phyloP scores from a whole-genome alignment of 257 asterid species.

The Fraxinus americana region DNA sequence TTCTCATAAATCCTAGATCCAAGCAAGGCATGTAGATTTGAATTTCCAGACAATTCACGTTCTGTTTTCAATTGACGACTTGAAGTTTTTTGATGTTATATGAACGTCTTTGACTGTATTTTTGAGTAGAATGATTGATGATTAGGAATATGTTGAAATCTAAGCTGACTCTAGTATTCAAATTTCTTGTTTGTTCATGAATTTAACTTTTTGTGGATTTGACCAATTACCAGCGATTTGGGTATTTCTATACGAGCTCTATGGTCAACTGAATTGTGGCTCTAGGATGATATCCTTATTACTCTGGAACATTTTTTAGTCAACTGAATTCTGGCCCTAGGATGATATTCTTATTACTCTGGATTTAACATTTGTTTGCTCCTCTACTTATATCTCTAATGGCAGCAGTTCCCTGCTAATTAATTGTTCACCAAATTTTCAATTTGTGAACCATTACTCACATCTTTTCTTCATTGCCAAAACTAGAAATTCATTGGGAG shows the following conservation, averaged over 20 bases:
- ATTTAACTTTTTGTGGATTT: not conserved
- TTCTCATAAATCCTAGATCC: not conserved
- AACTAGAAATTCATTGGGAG: constrained; percentile 76
- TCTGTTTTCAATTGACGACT: not conserved
- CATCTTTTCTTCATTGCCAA: not conserved
- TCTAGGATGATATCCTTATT: not conserved
- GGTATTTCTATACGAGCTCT: not conserved
- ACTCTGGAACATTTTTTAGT: not conserved
- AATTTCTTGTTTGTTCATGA: not conserved
- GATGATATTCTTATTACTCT: not conserved
- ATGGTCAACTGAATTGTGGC: no score
- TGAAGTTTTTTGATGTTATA: not conserved
- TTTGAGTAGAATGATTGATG: not conserved
- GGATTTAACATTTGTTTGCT: not conserved
- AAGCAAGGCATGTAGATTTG: not conserved
- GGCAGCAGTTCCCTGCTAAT: not conserved
- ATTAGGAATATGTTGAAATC: not conserved
- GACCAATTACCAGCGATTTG: not conserved
- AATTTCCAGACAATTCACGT: not conserved
- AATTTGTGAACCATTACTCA: constrained; percentile 11
- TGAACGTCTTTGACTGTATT: not conserved
- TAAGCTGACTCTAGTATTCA: not conserved
- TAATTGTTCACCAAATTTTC: constrained; percentile 11
- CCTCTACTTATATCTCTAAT: not conserved
- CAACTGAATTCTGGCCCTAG: not conserved